phyloP scores from a whole-genome alignment of 2,329 filamentous ascomycete genomes.

The Microcyclospora pomicola region DNA sequence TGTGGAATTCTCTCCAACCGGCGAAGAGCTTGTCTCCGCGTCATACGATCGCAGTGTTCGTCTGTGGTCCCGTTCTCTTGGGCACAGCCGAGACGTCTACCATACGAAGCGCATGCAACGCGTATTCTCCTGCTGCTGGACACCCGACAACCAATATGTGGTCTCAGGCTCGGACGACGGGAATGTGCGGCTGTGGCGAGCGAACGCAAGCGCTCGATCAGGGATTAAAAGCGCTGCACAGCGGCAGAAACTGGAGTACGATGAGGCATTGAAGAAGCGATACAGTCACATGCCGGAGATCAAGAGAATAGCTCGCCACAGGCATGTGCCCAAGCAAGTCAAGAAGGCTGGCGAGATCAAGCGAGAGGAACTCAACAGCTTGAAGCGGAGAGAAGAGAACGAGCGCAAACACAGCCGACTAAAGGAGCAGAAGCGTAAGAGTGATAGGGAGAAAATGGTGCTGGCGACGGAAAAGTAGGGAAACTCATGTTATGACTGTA shows the following conservation, averaged over 20 bases:
- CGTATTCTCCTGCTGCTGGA: conserved; percentile 74
- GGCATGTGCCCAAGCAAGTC: conserved; percentile 80
- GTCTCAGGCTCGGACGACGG: conserved; percentile 89
- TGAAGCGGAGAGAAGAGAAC: conserved; percentile 89
- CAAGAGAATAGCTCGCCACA: conserved; percentile 73
- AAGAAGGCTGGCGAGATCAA: conserved; percentile 98
- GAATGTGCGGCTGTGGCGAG: conserved; percentile 79
- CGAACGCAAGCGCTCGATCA: conserved; percentile 67
- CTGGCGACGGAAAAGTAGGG: conserved; percentile 48
- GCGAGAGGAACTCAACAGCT: conserved; percentile 67
- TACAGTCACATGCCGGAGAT: conserved; percentile 97
- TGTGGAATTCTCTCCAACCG: conserved; percentile 87
- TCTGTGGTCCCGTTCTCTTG: conserved; percentile 65
- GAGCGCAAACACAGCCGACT: conserved; percentile 83
- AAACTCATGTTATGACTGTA: background rate
- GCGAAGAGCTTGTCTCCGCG: conserved; percentile 81
- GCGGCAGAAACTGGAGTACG: conserved; percentile 81
- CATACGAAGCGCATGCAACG: conserved; percentile 97
- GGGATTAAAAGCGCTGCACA: conserved; percentile 78
- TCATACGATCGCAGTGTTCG: conserved; percentile 81
- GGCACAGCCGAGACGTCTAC: conserved; percentile 84
- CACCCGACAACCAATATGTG: conserved; percentile 78
- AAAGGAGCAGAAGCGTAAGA: conserved; percentile 56
- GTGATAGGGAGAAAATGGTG: conserved; percentile 88
- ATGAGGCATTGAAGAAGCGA: conserved; percentile 65